phyloP scores from a whole-genome alignment of 2,329 filamentous ascomycete genomes.

The Pestalotiopsis sp. region DNA sequence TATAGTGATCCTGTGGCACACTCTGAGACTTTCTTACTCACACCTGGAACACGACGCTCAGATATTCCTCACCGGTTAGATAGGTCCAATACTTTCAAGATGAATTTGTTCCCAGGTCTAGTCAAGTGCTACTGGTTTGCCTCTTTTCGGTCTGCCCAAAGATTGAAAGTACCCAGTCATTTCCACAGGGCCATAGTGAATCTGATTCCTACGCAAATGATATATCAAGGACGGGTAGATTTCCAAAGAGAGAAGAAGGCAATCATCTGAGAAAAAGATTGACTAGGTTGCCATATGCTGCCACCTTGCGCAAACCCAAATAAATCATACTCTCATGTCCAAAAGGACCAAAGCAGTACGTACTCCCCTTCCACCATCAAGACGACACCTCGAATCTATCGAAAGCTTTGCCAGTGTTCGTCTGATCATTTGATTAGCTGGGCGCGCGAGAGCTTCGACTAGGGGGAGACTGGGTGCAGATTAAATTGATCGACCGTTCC shows the following conservation, averaged over 20 bases:
- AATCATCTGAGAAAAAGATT: no score
- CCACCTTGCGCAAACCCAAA: no score
- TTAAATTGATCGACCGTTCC: slow-evolving; percentile 9
- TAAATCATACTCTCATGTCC: no score
- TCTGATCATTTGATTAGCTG: neutral
- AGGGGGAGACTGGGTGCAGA: neutral
- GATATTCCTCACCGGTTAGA: neutral
- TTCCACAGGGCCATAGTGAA: no score
- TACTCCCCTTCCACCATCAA: neutral
- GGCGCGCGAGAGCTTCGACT: neutral
- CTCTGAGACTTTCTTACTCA: neutral
- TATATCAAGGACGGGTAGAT: no score
- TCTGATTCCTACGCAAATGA: no score
- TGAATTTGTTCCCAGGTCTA: neutral
- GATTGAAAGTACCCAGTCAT: no score
- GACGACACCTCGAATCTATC: neutral
- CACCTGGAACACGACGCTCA: neutral
- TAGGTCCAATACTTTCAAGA: neutral
- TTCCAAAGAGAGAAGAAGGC: no score
- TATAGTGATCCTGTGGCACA: no score
- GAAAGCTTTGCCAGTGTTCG: neutral
- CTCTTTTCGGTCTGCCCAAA: neutral
- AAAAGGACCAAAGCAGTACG: no score
- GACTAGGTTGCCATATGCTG: no score
- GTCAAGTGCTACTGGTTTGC: neutral